These are phyloP conservation scores for Effrenium voratum DNA, from an alignment of 73 alveolate species.

Conservation along the genomic window DNA sequence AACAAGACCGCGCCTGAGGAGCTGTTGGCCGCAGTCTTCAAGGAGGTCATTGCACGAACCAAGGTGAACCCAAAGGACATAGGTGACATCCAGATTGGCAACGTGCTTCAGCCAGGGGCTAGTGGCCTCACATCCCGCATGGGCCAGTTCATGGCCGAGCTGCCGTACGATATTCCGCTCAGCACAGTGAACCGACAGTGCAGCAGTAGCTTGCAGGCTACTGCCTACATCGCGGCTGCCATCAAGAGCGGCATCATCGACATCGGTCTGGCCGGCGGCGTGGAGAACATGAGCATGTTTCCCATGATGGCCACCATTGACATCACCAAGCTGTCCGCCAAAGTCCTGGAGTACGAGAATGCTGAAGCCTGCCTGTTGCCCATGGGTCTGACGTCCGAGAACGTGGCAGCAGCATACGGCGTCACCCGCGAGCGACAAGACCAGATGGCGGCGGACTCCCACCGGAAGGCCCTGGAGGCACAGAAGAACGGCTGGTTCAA, in stretches of 20 bases:
- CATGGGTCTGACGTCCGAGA: slow-evolving; percentile 99
- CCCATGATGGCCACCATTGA: slow-evolving; percentile 98
- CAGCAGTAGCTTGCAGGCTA: slow-evolving; percentile 97
- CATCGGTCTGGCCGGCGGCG: slow-evolving; percentile 99
- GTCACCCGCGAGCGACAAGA: slow-evolving; percentile 99
- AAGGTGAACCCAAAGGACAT: slow-evolving; percentile 97
- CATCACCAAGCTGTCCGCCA: slow-evolving; percentile 97
- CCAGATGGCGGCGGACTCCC: slow-evolving; percentile 98
- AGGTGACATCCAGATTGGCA: slow-evolving; percentile 99
- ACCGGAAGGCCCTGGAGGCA: slow-evolving; percentile 98
- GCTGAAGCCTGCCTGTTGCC: slow-evolving; percentile 99
- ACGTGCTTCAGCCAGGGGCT: slow-evolving; percentile 98
- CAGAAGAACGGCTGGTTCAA: slow-evolving; percentile 97
- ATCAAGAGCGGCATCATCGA: slow-evolving; percentile 97
- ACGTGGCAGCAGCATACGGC: slow-evolving; percentile 98
- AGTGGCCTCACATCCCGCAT: slow-evolving; percentile 98
- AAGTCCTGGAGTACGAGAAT: slow-evolving; percentile 97
- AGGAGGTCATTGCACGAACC: slow-evolving; percentile 71
- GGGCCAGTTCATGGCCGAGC: slow-evolving; percentile 98
- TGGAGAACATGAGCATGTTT: slow-evolving; percentile 99
- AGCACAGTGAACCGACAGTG: slow-evolving; percentile 99
- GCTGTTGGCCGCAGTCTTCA: slow-evolving; percentile 98
- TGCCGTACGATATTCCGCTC: slow-evolving; percentile 98
- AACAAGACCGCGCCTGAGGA: slow-evolving; percentile 99
- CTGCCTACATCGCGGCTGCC: slow-evolving; percentile 79